These are phyloP conservation scores for Rhodamnia rubescens DNA, from an alignment of 345 rosid species.

Conservation along the genomic window DNA sequence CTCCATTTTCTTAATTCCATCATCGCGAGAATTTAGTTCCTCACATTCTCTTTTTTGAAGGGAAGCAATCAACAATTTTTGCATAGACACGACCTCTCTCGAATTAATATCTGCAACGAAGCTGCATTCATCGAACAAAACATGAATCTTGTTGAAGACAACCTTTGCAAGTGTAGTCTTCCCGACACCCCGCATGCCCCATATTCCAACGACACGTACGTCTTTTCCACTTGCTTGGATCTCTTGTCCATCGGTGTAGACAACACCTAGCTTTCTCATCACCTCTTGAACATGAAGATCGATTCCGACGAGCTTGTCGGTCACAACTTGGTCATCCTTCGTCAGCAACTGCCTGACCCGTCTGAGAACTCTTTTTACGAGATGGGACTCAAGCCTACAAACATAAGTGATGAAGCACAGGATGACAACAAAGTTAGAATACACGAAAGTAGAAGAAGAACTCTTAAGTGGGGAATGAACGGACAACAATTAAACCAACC, in stretches of 20 bases:
- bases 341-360: neutral
- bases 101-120: neutral
- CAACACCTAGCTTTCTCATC: neutral
- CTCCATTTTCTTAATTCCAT: neutral
- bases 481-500: neutral
- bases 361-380: neutral
- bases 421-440: too few relatives aligned
- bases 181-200: slow-evolving; percentile 11
- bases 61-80: neutral
- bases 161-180: slow-evolving; percentile 12
- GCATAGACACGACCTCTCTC: neutral
- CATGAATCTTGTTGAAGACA: neutral
- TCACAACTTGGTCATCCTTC: neutral
- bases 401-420: too few relatives aligned
- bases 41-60: too few relatives aligned
- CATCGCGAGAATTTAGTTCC: too few relatives aligned
- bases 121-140: neutral
- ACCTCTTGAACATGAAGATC: neutral
- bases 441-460: neutral
- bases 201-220: slow-evolving; percentile 1
- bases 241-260: neutral
- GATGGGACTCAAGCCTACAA: neutral
- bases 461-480: neutral
- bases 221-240: neutral
- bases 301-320: neutral